Conservation (phyloP, 2,329 filamentous ascomycete species). For the Cadophora luteo-olivacea region DNA sequence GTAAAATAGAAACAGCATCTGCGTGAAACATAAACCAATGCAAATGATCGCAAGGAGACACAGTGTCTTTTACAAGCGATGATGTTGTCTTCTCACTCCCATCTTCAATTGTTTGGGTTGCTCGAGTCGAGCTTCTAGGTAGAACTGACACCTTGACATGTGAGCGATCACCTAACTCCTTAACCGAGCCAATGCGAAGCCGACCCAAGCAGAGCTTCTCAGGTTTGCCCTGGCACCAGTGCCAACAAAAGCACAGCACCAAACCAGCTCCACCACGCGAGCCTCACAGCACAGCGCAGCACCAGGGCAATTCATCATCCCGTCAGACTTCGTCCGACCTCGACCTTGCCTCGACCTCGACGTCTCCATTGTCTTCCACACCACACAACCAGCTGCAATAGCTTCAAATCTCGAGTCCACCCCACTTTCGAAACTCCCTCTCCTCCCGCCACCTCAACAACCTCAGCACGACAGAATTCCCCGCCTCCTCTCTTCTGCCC, state of each 20-base stretch:
- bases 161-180: constrained; percentile 14
- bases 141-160: constrained; percentile 22
- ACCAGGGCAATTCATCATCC: constrained; percentile 34
- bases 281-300: constrained; percentile 14
- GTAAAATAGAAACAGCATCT: constrained; percentile 10
- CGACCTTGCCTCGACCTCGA: constrained; percentile 7
- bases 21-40: constrained; percentile 1
- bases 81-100: neutral
- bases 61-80: constrained; percentile 5
- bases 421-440: neutral
- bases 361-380: neutral
- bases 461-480: neutral
- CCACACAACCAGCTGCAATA: constrained; percentile 31
- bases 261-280: constrained; percentile 29
- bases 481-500: constrained; percentile 17
- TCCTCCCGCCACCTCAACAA: constrained; percentile 9
- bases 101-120: neutral
- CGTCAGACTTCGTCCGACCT: constrained; percentile 27
- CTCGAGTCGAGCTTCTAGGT: neutral
- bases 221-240: constrained; percentile 5
- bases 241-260: constrained; percentile 23
- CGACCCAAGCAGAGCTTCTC: constrained; percentile 1
- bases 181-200: constrained; percentile 33
- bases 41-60: constrained; percentile 16
- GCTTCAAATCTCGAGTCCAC: constrained; percentile 17